Base-by-base conservation (phyloP, 768 basidiomycete species). In the Amanita brunnescens region DNA sequence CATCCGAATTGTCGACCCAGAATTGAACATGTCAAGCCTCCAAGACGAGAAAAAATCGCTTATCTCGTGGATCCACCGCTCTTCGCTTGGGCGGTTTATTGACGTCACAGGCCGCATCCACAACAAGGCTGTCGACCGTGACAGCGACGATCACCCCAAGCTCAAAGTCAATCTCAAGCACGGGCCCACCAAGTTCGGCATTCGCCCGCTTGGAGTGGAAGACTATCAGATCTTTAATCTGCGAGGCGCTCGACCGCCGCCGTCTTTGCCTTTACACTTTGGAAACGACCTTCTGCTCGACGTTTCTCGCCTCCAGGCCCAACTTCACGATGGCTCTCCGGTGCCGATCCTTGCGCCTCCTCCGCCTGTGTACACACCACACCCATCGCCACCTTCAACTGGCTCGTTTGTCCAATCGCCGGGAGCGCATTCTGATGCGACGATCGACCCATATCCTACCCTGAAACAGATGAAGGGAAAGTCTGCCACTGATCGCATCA, bases 1-100 rank as follows among this genome's bases (percentile, higher is more conserved):
- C 14, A 33, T 14, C 21, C 30, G 30, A 45, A 5, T 40, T 41
- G 12, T 43, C 14, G 42, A 44, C n/a, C 24, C 45, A 18, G 26
- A 47, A 38, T 20, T 30, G 42, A 26, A 18, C 50, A 3, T 35
- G 37, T 32, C 12, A 10, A 21, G 13, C 34, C 13, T 39, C 45
- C 23, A 34, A 38, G 38, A 30, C 47, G 23, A 40, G 38, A 46
- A 41, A 18, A 23, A 35, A n/a, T 49, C 48, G 23, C 26, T 49
- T 6, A 29, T 49, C 35, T 38, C 48, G 18, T 41, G 39, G 48
- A 49, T 49, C 14, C 48, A 41, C 24, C 38, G 48, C 26, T 49
- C 48, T 6, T 49, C 48, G 2, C 39, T 49, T 10, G 48, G 48
- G 13, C 14, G 48, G 37, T 49, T 49, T 29, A 49, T 39, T 38